Base-by-base conservation (phyloP, 805 yeast species). In the Saccharomycopsis lassenensis region DNA sequence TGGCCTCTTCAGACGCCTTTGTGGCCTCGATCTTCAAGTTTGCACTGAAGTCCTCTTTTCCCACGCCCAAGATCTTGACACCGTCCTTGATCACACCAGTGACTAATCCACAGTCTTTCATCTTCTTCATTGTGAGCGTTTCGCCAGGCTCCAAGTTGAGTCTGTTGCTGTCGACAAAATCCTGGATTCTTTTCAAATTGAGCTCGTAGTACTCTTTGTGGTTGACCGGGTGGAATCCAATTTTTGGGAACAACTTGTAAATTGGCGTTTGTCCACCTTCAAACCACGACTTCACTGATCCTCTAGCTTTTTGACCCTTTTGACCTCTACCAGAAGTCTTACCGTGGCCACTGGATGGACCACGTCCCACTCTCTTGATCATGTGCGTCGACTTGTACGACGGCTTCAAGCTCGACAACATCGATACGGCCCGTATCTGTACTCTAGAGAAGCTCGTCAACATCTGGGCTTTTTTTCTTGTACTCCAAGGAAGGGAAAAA, bases 241-340 rank as follows among this genome's bases (percentile, higher is more conserved):
- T 65, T 55, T 89, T 89, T 47, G 96, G 94, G 59, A 84, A 76
- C 47, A 81, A 62, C 58, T 81, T 71, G 57, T 75, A 74, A 53
- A 79, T 74, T 18, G 96, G 97, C 2, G 97, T 91, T 57, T 91
- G 98, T 56, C 98, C 97, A 74, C 98, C 98, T 65, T 91, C 98
- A 55, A 89, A 85, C 89, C 94, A 84, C 41, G 80, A 73, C 39
- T 86, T 89, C 21, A 89, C 89, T 28, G 77, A 72, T 25, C 89
- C 82, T 61, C 97, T 74, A 7, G 97, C 95, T 62, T 89, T 89
- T 57, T 89, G 97, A 74, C 98, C 98, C 63, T 91, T 91, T 52
- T 84, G 94, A 67, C 98, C 98, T 57, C 97, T 71, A 33, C 95
- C 94, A 5, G 96, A 75, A 3, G 97, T 91, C 59, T 89, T 87